Percentiles rank a stretch among this genome's conserved stretches.
Conservation (phyloP, 2,329 filamentous ascomycete species). For the Didymella glomerata region DNA sequence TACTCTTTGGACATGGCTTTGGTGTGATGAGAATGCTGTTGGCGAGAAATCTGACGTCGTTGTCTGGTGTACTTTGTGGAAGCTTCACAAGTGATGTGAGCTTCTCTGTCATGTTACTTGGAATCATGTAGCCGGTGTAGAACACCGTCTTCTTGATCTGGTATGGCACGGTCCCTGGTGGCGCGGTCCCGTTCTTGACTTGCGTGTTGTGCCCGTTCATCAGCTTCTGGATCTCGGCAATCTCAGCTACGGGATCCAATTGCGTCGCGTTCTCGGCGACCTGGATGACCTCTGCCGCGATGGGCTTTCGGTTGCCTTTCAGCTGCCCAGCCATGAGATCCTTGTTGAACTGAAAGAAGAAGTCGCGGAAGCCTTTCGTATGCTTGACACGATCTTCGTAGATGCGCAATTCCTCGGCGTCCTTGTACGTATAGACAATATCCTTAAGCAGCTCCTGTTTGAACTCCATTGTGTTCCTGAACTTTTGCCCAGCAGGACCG, state of each 20-base stretch:
- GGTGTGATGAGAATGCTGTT: conserved; percentile 93
- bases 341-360: conserved; percentile 80
- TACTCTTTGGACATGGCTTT: conserved; percentile 73
- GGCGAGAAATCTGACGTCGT: conserved; percentile 80
- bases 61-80: conserved; percentile 67
- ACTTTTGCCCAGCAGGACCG: conserved; percentile 80
- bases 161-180: conserved; percentile 60
- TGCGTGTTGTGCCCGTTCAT: conserved; percentile 84
- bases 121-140: conserved; percentile 91
- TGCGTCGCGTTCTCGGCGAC: conserved; percentile 78
- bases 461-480: conserved; percentile 86
- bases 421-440: conserved; percentile 83
- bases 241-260: conserved; percentile 80
- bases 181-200: conserved; percentile 58
- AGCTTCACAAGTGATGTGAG: conserved; percentile 75
- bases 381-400: conserved; percentile 72
- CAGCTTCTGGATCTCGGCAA: conserved; percentile 85
- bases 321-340: conserved; percentile 55
- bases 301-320: conserved; percentile 66
- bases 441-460: conserved; percentile 86
- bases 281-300: conserved; percentile 83
- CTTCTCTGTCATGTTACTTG: conserved; percentile 72
- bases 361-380: conserved; percentile 84
- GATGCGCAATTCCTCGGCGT: conserved; percentile 79
- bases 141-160: conserved; percentile 86